A percentile compares a stretch with the other conserved stretches of the same genome.
Conservation (phyloP, 139 green algal genomes). For the Coccomyxa sp. region DNA sequence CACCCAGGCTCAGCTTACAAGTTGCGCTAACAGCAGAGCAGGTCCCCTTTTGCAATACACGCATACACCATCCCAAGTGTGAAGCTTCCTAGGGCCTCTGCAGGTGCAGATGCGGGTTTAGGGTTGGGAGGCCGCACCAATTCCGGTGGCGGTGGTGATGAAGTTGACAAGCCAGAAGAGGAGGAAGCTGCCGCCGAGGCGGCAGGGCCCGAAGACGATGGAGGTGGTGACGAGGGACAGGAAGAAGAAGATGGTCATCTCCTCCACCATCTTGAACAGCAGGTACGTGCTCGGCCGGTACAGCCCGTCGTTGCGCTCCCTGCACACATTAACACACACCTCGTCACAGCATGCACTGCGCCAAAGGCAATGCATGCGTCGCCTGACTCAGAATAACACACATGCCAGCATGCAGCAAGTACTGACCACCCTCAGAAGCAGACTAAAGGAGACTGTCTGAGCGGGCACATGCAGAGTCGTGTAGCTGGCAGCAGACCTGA, state of each 20-base stretch:
- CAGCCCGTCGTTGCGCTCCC: constrained; percentile 72
- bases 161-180: constrained; percentile 54
- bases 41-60: neutral
- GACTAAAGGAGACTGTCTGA: neutral
- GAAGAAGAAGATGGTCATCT: constrained; percentile 18
- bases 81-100: neutral
- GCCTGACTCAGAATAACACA: neutral
- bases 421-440: neutral
- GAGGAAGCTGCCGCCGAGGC: constrained; percentile 30
- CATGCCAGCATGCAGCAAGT: neutral
- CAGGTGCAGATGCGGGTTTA: neutral
- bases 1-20: neutral
- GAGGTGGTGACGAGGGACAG: constrained; percentile 28
- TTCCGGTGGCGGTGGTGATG: constrained; percentile 32
- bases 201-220: constrained; percentile 37
- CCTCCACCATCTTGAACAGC: constrained; percentile 56
- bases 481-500: constrained; percentile 27
- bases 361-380: neutral
- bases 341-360: neutral
- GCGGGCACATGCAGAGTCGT: neutral
- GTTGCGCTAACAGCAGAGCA: neutral
- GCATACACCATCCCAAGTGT: neutral
- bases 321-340: constrained; percentile 1
- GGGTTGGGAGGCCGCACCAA: constrained; percentile 15
- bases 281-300: constrained; percentile 80